Conservation (phyloP, 2,329 filamentous ascomycete genomes). For the Curvularia sp. region DNA sequence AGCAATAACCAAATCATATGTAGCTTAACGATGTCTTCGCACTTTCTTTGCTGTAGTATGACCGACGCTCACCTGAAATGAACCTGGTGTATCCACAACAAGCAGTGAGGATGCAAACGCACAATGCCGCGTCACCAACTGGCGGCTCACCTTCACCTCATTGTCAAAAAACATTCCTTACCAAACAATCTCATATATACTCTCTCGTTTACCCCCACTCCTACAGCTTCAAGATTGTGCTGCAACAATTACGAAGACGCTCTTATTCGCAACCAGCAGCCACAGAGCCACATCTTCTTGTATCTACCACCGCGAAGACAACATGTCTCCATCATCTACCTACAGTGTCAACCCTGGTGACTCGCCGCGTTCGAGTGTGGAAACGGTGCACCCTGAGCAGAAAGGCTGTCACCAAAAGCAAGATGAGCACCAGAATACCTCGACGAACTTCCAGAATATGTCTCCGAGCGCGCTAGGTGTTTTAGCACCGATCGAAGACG, state of each 20-base stretch:
- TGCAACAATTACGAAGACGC: background rate
- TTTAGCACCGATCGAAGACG: background rate
- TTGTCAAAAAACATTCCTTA: constrained; percentile 6
- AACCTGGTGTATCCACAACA: background rate
- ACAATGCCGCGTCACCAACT: constrained; percentile 6
- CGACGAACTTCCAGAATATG: constrained; percentile 5
- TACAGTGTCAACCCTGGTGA: background rate
- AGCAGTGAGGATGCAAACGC: constrained; percentile 16
- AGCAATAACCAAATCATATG: too few relatives aligned
- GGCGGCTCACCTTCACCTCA: constrained; percentile 11
- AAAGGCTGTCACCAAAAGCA: background rate
- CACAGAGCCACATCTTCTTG: background rate
- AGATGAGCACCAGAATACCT: background rate
- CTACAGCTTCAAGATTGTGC: background rate
- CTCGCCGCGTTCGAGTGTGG: background rate
- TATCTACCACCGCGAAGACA: background rate
- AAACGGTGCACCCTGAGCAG: background rate
- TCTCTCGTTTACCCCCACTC: background rate
- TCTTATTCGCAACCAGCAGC: background rate
- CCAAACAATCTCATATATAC: background rate
- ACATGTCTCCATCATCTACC: background rate
- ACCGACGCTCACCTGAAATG: background rate
- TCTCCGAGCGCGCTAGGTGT: background rate
- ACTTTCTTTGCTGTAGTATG: background rate
- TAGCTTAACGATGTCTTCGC: background rate